Evolutionary conservation across 345 rosid species (phyloP).

Genomic region (Melaleuca quinquenervia): DNA sequence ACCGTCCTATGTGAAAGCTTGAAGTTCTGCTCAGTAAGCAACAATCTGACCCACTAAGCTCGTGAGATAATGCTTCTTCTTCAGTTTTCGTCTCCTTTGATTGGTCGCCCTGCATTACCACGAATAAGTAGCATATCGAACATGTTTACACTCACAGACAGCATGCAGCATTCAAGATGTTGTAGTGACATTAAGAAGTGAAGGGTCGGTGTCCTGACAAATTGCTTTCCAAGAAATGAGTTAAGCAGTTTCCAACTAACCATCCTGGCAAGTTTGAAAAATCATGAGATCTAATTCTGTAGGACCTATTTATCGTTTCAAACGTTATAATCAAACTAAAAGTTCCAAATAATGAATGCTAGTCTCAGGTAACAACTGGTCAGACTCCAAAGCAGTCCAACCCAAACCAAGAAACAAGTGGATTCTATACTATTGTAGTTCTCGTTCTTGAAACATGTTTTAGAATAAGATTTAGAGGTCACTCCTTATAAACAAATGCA

Average conservation of each 20-base stretch:
- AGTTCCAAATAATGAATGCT: neutral
- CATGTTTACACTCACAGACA: neutral
- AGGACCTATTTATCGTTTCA: neutral
- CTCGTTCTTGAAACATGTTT: neutral
- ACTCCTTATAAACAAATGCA: neutral
- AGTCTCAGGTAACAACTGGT: neutral
- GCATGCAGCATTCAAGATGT: neutral
- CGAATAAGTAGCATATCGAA: neutral
- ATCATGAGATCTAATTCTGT: neutral
- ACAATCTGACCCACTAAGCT: slow-evolving; percentile 10
- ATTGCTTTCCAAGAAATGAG: neutral
- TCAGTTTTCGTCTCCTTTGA: slow-evolving; percentile 45
- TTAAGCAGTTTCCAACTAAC: neutral
- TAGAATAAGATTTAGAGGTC: neutral
- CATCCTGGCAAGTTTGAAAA: neutral
- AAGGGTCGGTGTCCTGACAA: neutral
- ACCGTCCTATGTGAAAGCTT: neutral
- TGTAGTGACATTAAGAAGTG: neutral
- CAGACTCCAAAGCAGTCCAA: neutral
- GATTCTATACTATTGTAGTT: neutral
- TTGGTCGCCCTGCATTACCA: slow-evolving; percentile 42
- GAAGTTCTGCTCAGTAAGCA: neutral
- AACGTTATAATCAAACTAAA: neutral
- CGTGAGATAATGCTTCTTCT: slow-evolving; percentile 39
- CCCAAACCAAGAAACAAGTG: neutral